Base-by-base conservation (phyloP, 1,284 basidiomycete genomes). In the Boletus smithii region DNA sequence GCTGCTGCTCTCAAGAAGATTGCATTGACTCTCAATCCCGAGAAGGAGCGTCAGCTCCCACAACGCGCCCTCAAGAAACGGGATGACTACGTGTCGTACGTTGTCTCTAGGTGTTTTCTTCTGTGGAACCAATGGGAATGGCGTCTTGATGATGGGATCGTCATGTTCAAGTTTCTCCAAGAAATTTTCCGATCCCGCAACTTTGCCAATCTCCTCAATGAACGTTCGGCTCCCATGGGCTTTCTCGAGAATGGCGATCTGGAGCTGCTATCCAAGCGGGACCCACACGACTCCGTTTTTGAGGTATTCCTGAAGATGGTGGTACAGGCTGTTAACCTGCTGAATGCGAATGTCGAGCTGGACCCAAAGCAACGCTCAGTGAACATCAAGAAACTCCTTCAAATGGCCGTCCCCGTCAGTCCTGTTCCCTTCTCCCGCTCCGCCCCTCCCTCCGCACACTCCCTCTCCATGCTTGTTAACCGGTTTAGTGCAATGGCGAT, bases 401-500 rank as follows among this genome's bases (percentile, higher is more conserved):
- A 88, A n/a, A 73, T 91, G 27, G 80, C 86, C 18, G 79, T 87
- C 9, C 91, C 95, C 0, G 78, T 94, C 17, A 80, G 85, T 3
- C 72, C 79, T 8, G 75, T 93, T 3, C 73, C 81, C 1, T 87
- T 86, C 65, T 77, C 77, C 13, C 77, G 80, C 42, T 67, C 72
- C 24, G 63, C 69, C 14, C 73, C 81, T 5, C 81, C 83, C 0
- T 73, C 74, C 1, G 55, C 65, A 3, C 71, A 78, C 26, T 81
- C 90, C 44, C 73, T 91, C 2, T 89, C 91, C 0, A 85, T 86
- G 73, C 74, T 97, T 10, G 85, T 88, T 67, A 97, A 98, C 66
- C 85, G 95, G 22, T 86, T 92, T 60, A 81, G 81, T 35, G 82
- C 88, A 13, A 76, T 91, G 55, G 81, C 88, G 16, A 75, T 91